Base-by-base conservation (phyloP, 495 filamentous ascomycete species). In the Xylaria intraflava region DNA sequence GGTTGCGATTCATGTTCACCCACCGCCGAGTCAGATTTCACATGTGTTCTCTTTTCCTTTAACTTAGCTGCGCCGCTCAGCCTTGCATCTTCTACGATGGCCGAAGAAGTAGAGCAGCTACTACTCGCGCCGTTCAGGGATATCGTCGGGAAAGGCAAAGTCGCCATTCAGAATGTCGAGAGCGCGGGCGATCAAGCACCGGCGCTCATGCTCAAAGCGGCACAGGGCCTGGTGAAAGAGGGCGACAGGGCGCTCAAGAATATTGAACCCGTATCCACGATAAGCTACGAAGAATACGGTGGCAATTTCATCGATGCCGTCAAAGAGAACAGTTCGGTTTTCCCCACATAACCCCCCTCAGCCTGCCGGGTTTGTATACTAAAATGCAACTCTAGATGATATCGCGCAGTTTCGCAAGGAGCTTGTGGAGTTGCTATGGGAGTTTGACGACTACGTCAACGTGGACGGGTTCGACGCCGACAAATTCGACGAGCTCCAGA, bases 371-470 rank as follows among this genome's bases (percentile, higher is more conserved):
- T 41, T 23, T 39, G 42, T 26, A 39, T 47, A 19, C 53, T 45
- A 20, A 49, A 42, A 47, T 38, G n/a, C 26, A 36, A 29, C 22
- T 52, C 30, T 49, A 74, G 71, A 72, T 49, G 67, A 70, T 41
- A 70, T 74, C 47, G 69, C 71, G 26, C 54, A 62, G 43, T 69
- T 66, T 50, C 62, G 71, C 39, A 62, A 64, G 30, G 62, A 71
- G 41, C 58, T 74, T 24, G 64, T 66, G 49, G 67, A 72, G 20
- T 42, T 72, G 20, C 44, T 72, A 9, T 74, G 71, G 68, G 71
- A 70, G 49, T 67, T 74, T 46, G 71, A 74, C 52, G 71, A 74
- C 31, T 69, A 61, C 56, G 58, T 70, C 55, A 67, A 72, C 45
- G 60, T 60, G 14, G 66, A 65, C 38, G 64, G 68, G 3, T 74